Base-by-base conservation (phyloP, 2,329 filamentous ascomycete species). In the Hirsutella thompsonii region DNA sequence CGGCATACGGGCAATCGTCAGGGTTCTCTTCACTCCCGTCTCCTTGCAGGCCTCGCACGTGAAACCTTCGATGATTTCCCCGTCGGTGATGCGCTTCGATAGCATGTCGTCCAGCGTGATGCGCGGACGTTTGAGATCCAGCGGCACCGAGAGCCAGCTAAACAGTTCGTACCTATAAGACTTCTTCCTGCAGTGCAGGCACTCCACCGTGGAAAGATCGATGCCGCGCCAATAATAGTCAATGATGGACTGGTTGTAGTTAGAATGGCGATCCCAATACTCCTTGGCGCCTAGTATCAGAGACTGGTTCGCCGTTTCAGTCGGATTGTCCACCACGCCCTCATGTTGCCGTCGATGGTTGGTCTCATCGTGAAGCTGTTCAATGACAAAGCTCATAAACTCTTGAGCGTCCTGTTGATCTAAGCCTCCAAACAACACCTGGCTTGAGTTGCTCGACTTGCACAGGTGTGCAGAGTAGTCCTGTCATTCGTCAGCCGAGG, bases 321-420 rank as follows among this genome's bases (percentile, higher is more conserved):
- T 49, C 10, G 62, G 61, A 44, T 61, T 53, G 19, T 45, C 33
- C 1, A 49, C 49, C 4, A 49, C 50, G 40, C 58, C 57, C 18
- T 54, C 47, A 18, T 45, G 66, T 44, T 79, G 67, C n/a, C 67
- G 63, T 13, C 59, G 58, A 20, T 56, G 57, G 56, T 94, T 93
- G 5, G 93, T 79, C 60, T 98, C 92, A 55, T 92, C 84, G 50
- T 90, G 82, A 11, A 96, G 68, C 48, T 83, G 80, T 40, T 85
- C 79, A 30, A 94, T 70, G 20, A 95, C 60, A 54, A 93, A 94
- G 36, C 79, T 78, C 49, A 90, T 79, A 50, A 94, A 94, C 53
- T 96, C 92, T 48, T 89, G 83, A 2, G 88, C 83, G 54, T 98
- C 92, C 61, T 96, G 92, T 56, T 96, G 90, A 38, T 77, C 67